Evolutionary conservation across 257 asterid genomes (phyloP), one percentile per base, ranked within the genome.

Genomic region (Asclepias syriaca): DNA sequence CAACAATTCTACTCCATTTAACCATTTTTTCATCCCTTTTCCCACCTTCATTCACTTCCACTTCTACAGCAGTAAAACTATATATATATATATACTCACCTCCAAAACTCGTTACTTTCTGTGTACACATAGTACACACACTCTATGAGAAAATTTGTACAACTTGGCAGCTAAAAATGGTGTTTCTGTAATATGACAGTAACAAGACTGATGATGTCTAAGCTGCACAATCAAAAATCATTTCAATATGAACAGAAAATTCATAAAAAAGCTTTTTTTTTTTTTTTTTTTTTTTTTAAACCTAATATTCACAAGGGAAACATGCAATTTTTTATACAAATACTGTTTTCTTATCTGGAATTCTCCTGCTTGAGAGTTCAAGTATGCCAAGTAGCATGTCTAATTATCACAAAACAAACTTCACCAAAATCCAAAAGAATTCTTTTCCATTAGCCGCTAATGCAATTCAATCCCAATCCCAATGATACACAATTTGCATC

Each of bases 401-500:
- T 55, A 32, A 54, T 55, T 45, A 37, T 55, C 65, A 40, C 55
- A 54, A 70, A 55, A 1, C 10, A 43, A 8, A n/a, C 65, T 54
- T 22, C 15, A 16, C 61, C 16, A 70, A 55, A 34, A 5, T 55
- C 37, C 65, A 56, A 69, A n/a, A 39, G n/a, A 60, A 16, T 24
- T 6, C 43, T 16, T 32, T 34, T 63, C 67, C 24, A 61, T 34
- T 34, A 15, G 49, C 49, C 9, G 27, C 49, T 18, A 64, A 19
- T 14, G 14, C 49, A 64, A 37, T 66, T 40, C 72, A 24, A 43
- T 24, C 27, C 27, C 27, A 24, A 24, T 24, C 39, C 43, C 63
- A 43, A 14, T 59, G 74, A 58, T 58, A 46, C 29, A n/a, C 49
- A 40, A 51, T 34, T 51, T 39, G 70, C 61, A 50, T 53, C 59